Evolutionary conservation across 2,329 filamentous ascomycete species (phyloP).

Genomic region (Penicillium sp.): DNA sequence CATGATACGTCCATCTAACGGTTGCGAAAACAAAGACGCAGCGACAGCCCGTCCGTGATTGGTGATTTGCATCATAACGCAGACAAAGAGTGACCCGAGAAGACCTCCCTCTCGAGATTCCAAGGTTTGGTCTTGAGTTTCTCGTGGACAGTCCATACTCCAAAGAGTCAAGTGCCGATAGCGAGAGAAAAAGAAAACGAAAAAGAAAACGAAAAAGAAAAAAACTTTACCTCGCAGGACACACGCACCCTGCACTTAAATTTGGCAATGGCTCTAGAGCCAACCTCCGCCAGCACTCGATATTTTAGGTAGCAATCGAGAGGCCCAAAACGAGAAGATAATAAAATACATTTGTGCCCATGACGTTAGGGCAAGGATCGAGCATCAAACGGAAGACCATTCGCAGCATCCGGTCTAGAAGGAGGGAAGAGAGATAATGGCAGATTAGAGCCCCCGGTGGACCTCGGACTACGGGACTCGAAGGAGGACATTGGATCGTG

Average conservation of each 20-base stretch:
- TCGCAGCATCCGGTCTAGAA: not conserved
- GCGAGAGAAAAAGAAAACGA: not conserved
- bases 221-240: not conserved
- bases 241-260: not conserved
- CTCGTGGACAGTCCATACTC: not conserved
- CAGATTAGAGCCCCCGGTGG: not conserved
- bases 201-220: not conserved
- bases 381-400: constrained; percentile 5
- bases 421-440: not conserved
- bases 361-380: constrained; percentile 7
- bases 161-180: constrained; percentile 5
- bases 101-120: not conserved
- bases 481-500: constrained; percentile 10
- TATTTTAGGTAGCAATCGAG: not conserved
- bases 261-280: not conserved
- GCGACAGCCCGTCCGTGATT: not conserved
- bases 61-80: not conserved
- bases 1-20: constrained; percentile 19
- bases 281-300: constrained; percentile 4
- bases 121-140: not conserved
- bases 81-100: not conserved
- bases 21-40: constrained; percentile 2
- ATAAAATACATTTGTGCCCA: constrained; percentile 5
- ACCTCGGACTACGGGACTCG: not conserved
- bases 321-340: not conserved